phyloP scores from a whole-genome alignment of 495 filamentous ascomycete genomes.

The Darksidea phi region DNA sequence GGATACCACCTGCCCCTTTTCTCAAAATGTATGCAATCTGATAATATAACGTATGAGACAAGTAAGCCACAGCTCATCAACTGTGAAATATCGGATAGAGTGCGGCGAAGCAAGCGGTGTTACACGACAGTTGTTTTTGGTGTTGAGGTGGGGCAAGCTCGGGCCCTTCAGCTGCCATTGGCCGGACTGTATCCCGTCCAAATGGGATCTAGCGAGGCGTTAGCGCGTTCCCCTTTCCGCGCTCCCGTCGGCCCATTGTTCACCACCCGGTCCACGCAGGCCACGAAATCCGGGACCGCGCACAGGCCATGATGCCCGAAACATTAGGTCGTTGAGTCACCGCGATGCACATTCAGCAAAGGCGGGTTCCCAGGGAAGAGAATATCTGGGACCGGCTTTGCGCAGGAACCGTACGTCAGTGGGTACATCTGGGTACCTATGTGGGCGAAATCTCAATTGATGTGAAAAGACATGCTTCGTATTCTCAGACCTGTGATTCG shows the following conservation, averaged over 20 bases:
- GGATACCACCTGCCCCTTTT: too few relatives aligned
- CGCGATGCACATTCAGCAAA: background rate
- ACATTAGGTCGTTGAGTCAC: constrained; percentile 1
- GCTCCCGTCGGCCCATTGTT: too few relatives aligned
- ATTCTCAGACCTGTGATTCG: background rate
- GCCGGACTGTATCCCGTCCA: background rate
- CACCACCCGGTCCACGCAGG: background rate
- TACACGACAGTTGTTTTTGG: background rate
- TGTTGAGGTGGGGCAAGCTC: background rate
- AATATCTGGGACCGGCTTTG: background rate
- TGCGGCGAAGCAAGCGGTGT: background rate
- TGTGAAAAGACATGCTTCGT: background rate
- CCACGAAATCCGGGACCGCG: background rate
- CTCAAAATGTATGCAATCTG: too few relatives aligned
- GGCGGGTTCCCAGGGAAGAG: too few relatives aligned
- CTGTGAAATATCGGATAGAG: constrained; percentile 7
- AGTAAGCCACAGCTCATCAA: background rate
- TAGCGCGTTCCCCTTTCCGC: background rate
- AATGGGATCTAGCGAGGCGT: background rate
- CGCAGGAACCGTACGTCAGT: background rate
- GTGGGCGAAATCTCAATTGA: background rate
- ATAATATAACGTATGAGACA: too few relatives aligned
- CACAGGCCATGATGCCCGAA: background rate
- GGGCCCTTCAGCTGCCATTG: background rate
- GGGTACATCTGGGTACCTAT: background rate